Base-by-base conservation (phyloP, 768 basidiomycete species). In the Flagelloscypha sp. region DNA sequence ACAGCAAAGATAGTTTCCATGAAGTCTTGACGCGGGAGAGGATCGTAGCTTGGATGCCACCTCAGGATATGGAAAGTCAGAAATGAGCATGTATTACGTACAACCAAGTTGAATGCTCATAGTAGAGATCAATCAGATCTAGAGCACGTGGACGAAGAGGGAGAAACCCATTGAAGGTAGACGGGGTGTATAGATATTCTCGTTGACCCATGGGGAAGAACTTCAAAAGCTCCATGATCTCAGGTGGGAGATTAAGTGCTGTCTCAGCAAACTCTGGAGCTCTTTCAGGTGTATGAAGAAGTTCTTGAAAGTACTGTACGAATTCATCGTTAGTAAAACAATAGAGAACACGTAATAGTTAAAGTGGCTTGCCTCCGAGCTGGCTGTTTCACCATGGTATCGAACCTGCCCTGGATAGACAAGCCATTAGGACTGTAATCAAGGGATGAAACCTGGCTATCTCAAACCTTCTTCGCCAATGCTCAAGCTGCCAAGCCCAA, bases 151-250 rank as follows among this genome's bases (percentile, higher is more conserved):
- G 55, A 24, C 48, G 60, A 5, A 52, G 19, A 3, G 74, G 71
- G 6, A 74, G 43, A 40, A 62, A 71, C 0, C 55, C 46, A 4
- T 46, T 27, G 37, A 74, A 72, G 17, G 59, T 38, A 3, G 42
- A 41, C 30, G 62, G 69, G 29, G 49, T 46, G 42, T 65, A 59
- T 9, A 50, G 52, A 27, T 54, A 56, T 27, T 65, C 64, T 22
- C 53, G 59, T 33, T 67, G 39, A 13, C 72, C 72, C 20, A 72
- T 63, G 7, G 72, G 72, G 43, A 70, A 74, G 4, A 72, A 61
- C 27, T 65, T 55, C 45, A 62, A 60, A 6, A 74, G 59, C 11
- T 62, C 57, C 15, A 66, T 39, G 17, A 74, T 58, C 37, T 70
- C 68, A 8, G 35, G 33, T 7, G 71, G 66, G 23, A 74, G 53